These are phyloP conservation scores for Parietaria judaica DNA, from an alignment of 306 rosid species.

Conservation along the genomic window DNA sequence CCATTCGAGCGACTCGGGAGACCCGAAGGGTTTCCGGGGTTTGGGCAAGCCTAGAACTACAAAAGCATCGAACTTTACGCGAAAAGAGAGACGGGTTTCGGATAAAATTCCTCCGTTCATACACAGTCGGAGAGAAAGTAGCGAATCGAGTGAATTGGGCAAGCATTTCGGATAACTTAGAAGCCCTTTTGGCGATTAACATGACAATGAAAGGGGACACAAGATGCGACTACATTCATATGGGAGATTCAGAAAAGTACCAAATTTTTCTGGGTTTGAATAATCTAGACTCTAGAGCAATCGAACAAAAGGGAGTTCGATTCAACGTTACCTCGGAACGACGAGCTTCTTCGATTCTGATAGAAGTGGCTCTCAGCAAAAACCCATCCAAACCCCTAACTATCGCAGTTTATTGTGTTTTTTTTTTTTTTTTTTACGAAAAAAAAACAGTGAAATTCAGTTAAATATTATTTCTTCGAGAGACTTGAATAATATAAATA, in stretches of 20 bases:
- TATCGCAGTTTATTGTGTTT: too few species aligned
- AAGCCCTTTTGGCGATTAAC: slow-evolving; percentile 18
- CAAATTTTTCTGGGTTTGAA: too few species aligned
- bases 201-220: slow-evolving; percentile 11
- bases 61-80: slow-evolving; percentile 19
- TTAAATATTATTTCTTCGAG: too few species aligned
- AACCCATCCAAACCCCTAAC: too few species aligned
- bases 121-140: slow-evolving; percentile 16
- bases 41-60: slow-evolving; percentile 15
- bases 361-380: too few species aligned
- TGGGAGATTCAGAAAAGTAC: neutral
- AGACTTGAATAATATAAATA: too few species aligned
- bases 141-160: slow-evolving; percentile 19
- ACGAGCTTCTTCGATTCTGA: too few species aligned
- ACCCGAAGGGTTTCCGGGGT: slow-evolving; percentile 16
- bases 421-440: too few species aligned
- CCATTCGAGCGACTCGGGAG: slow-evolving; percentile 25
- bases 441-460: too few species aligned
- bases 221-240: neutral
- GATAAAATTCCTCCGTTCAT: slow-evolving; percentile 7
- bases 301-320: too few species aligned
- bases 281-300: too few species aligned
- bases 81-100: slow-evolving; percentile 25
- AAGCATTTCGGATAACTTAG: slow-evolving; percentile 27
- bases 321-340: too few species aligned